Conservation (phyloP, 495 filamentous ascomycete genomes). For the Cenococcum geophilum region DNA sequence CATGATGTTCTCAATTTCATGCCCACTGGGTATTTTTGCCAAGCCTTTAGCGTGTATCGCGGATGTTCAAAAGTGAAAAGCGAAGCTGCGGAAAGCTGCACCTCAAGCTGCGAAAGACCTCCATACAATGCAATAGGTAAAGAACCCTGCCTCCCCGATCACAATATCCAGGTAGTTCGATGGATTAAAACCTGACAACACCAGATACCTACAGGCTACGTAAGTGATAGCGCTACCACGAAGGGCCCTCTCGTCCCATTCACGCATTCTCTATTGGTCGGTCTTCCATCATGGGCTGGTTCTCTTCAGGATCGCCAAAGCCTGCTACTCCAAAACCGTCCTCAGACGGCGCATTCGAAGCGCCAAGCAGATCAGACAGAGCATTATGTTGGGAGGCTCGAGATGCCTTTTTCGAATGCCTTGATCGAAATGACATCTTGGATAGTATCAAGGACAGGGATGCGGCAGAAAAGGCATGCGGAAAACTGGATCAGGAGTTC, state of each 20-base stretch:
- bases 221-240: neutral
- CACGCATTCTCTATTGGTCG: no score
- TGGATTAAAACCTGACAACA: neutral
- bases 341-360: conserved; percentile 58
- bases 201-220: neutral
- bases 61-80: neutral
- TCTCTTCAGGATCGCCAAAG: conserved; percentile 28
- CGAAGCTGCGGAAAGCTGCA: neutral
- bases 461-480: conserved; percentile 58
- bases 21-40: no score
- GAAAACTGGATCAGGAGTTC: conserved; percentile 57
- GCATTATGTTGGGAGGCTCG: conserved; percentile 79
- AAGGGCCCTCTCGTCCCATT: neutral
- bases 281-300: conserved; percentile 32
- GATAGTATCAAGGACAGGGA: conserved; percentile 74
- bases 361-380: conserved; percentile 71
- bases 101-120: neutral
- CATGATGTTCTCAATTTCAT: no score
- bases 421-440: conserved; percentile 73
- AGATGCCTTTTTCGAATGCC: conserved; percentile 77
- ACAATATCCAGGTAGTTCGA: neutral
- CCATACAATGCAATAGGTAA: neutral
- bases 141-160: neutral
- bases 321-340: conserved; percentile 34
- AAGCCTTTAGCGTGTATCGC: no score